Evolutionary conservation across 805 yeast genomes (phyloP), one percentile per base, ranked within the genome.

Genomic region (Cyberlindnera xylosilytica): DNA sequence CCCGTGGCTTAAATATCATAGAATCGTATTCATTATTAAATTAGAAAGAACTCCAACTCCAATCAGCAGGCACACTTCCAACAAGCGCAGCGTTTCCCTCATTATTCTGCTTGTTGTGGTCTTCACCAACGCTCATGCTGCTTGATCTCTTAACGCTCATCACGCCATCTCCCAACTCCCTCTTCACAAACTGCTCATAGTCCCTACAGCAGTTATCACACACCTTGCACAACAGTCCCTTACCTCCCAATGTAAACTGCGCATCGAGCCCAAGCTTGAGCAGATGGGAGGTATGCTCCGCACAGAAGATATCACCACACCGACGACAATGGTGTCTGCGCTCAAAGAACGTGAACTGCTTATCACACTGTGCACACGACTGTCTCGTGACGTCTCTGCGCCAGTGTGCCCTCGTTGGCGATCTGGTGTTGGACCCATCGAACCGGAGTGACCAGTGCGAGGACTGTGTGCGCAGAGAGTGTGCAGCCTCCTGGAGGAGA

Each of bases 321-420:
- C 82, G 81, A 41, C 95, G 75, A 60, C 95, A 86, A 66, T 86
- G 95, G 58, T 86, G 95, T 49, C 81, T 73, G 53, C 90, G 76
- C 60, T 76, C 96, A 68, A 80, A 83, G 53, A 81, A 81, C 28
- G 89, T 82, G 65, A 91, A 90, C 15, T 70, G 58, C 54, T 74
- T 77, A 39, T 72, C 67, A 64, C 98, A 91, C 20, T 74, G 72
- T 12, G 76, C 72, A 61, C 98, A 91, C 38, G 74, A 70, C 36
- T 69, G 62, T 28, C 85, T 77, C 17, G 76, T 60, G 35, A 74
- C 74, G 62, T 91, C 96, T 20, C 87, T 79, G 39, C 81, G 69
- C 93, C 93, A 85, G 56, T 84, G 91, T 8, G 64, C 67, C 36
- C 78, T 66, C 0, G 84, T 74, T 3, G 60, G 54, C 36, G 46